phyloP scores from a whole-genome alignment of 306 rosid genomes.

The Acacia confusa region DNA sequence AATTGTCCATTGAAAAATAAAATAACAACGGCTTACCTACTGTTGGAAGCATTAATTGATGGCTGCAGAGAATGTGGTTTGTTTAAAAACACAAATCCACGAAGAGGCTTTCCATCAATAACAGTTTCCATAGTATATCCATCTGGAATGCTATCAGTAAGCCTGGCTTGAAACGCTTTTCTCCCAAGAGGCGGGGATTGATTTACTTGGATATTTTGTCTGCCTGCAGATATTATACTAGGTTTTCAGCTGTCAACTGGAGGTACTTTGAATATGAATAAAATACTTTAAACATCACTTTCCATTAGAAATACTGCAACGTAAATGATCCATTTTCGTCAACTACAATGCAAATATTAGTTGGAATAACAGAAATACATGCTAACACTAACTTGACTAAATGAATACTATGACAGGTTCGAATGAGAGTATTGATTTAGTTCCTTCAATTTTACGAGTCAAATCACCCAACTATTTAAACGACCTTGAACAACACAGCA shows the following conservation, averaged over 20 bases:
- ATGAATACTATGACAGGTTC: constrained; percentile 19
- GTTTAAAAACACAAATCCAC: constrained; percentile 72
- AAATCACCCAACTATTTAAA: constrained; percentile 20
- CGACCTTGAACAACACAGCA: background rate
- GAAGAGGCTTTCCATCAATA: constrained; percentile 91
- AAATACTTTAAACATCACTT: background rate
- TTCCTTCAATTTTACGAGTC: constrained; percentile 17
- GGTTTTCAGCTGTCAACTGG: constrained; percentile 35
- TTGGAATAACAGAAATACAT: constrained; percentile 20
- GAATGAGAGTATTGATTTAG: constrained; percentile 12
- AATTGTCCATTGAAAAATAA: background rate
- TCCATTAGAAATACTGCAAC: constrained; percentile 8
- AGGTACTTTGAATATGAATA: constrained; percentile 21
- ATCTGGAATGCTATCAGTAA: constrained; percentile 57
- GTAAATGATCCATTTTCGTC: constrained; percentile 19
- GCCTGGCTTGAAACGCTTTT: constrained; percentile 77
- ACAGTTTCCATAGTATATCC: constrained; percentile 82
- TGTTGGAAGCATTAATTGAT: constrained; percentile 43
- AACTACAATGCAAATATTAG: constrained; percentile 7
- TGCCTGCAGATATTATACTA: constrained; percentile 46
- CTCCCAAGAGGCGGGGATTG: constrained; percentile 50
- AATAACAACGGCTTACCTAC: constrained; percentile 49
- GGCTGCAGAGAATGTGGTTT: constrained; percentile 44
- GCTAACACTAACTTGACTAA: background rate
- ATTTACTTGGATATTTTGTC: constrained; percentile 46